Evolutionary conservation across 192 early-diverging fungal genomes (phyloP).

Genomic region (Entrophospora sp.): DNA sequence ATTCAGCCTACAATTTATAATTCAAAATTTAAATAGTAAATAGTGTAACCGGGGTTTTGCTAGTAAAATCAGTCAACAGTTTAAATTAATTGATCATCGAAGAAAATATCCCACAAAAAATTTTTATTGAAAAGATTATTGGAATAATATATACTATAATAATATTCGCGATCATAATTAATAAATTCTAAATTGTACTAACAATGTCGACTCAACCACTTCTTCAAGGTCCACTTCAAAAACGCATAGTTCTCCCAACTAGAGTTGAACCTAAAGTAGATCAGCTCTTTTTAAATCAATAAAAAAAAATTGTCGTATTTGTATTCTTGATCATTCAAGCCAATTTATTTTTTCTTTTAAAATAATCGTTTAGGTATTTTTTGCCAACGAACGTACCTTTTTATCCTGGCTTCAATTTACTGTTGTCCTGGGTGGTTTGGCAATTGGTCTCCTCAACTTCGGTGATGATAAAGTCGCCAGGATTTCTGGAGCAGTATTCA

Average conservation of each 20-base stretch:
- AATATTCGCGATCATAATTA: no score
- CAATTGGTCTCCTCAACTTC: slow-evolving; percentile 76
- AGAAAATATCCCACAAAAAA: no score
- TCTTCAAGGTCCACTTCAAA: slow-evolving; percentile 31
- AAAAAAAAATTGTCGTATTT: neutral
- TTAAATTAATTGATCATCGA: no score
- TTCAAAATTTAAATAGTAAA: no score
- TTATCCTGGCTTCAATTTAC: slow-evolving; percentile 84
- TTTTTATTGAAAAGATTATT: no score
- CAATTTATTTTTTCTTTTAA: neutral
- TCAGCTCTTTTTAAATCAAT: no score
- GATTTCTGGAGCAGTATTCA: slow-evolving; percentile 47
- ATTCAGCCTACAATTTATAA: no score
- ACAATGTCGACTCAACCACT: slow-evolving; percentile 24
- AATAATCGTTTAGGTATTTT: slow-evolving; percentile 46
- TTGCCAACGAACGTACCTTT: slow-evolving; percentile 92
- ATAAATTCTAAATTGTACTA: no score
- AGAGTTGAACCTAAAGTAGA: slow-evolving; percentile 80
- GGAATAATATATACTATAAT: no score
- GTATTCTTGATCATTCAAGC: neutral
- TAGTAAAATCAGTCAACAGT: no score
- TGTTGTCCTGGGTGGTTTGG: slow-evolving; percentile 64
- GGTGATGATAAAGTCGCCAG: slow-evolving; percentile 59
- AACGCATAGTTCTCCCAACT: slow-evolving; percentile 67
- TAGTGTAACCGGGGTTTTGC: no score